Evolutionary conservation across 768 basidiomycete genomes (phyloP).

Genomic region (Calocybe indica): DNA sequence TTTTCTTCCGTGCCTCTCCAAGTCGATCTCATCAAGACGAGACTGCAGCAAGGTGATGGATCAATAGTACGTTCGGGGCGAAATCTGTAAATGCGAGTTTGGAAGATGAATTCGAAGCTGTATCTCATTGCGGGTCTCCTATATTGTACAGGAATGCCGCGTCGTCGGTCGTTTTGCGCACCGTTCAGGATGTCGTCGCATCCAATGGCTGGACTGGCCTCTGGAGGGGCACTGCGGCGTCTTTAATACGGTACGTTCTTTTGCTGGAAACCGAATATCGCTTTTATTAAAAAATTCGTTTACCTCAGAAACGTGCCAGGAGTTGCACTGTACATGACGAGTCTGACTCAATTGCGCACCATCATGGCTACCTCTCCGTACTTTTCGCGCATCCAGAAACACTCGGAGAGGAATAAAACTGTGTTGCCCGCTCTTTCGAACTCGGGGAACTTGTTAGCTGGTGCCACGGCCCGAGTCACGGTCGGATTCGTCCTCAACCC

Average conservation of each 20-base stretch:
- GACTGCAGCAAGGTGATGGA: slow-evolving; percentile 77
- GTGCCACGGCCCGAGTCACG: slow-evolving; percentile 72
- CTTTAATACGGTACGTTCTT: slow-evolving; percentile 57
- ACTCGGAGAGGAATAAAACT: slow-evolving; percentile 30
- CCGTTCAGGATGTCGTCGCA: slow-evolving; percentile 50
- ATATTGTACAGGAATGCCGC: no score
- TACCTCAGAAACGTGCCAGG: slow-evolving; percentile 80
- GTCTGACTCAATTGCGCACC: slow-evolving; percentile 75
- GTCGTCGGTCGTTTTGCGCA: slow-evolving; percentile 29
- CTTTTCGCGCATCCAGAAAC: slow-evolving; percentile 41
- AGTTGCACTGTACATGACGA: slow-evolving; percentile 87
- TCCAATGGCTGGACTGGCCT: slow-evolving; percentile 65
- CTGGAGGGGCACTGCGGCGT: slow-evolving; percentile 86
- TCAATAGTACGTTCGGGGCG: slow-evolving; percentile 26
- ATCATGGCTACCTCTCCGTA: slow-evolving; percentile 67
- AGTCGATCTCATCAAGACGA: slow-evolving; percentile 93
- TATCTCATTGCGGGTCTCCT: no score
- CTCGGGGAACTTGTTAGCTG: slow-evolving; percentile 81
- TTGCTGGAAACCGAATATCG: background rate
- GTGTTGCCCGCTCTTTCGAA: slow-evolving; percentile 66
- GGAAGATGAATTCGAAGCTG: background rate
- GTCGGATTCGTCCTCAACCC: slow-evolving; percentile 88
- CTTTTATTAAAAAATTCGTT: background rate
- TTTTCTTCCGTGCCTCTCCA: background rate
- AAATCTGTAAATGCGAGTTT: slow-evolving; percentile 9